Conservation (phyloP, 1,284 basidiomycete species). For the Grifola frondosa region DNA sequence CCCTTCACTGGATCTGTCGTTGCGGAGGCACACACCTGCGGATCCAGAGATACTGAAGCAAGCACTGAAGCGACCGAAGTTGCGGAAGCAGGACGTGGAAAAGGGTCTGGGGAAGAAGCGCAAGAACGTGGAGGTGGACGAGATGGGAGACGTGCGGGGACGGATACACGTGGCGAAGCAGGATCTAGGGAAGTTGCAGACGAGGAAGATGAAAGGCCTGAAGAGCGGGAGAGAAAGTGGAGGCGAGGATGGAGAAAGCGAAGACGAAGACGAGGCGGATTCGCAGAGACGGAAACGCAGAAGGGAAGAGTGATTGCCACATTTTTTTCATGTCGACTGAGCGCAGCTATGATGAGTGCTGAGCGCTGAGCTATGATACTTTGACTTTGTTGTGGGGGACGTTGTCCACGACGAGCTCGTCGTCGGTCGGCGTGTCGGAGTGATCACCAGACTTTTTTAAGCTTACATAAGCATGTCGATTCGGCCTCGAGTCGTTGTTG, state of each 20-base stretch:
- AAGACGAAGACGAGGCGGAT: conserved; percentile 24
- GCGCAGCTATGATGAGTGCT: neutral
- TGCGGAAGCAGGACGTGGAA: conserved; percentile 84
- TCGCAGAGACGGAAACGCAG: conserved; percentile 19
- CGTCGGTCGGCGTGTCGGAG: no score
- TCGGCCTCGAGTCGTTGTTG: no score
- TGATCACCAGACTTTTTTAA: no score
- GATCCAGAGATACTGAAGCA: conserved; percentile 80
- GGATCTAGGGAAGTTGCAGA: conserved; percentile 85
- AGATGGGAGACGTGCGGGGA: conserved; percentile 96
- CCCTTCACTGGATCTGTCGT: conserved; percentile 81
- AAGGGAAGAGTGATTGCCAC: conserved; percentile 16
- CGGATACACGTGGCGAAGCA: conserved; percentile 89
- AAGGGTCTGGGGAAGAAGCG: conserved; percentile 88
- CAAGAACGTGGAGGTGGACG: conserved; percentile 96
- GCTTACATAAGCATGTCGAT: no score
- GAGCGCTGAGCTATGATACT: no score
- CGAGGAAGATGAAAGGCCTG: conserved; percentile 90
- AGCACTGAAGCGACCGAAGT: conserved; percentile 83
- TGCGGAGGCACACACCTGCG: conserved; percentile 76
- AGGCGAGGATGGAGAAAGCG: conserved; percentile 31
- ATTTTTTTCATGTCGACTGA: neutral
- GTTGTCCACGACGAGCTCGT: no score
- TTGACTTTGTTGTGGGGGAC: no score
- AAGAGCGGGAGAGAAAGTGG: conserved; percentile 45